Evolutionary conservation across 139 green algal genomes (phyloP), one percentile per base, ranked within the genome.

Genomic region (Tetraselmis chui): DNA sequence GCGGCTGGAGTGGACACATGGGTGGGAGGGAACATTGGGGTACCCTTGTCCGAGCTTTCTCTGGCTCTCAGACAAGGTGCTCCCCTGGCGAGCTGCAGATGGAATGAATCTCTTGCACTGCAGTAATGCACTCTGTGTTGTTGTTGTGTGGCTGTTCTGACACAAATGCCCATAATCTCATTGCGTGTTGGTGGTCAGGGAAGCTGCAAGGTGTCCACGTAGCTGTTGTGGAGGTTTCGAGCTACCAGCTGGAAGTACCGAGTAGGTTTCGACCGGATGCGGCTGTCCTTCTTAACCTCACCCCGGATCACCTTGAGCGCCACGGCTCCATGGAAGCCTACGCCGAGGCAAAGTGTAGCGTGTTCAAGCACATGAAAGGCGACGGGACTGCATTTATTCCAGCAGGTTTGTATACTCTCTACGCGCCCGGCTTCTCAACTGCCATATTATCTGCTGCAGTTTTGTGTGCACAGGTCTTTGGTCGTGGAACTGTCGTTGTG

Each of bases 171-270:
- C n/a, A n/a, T n/a, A 79, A 22, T 81, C 26, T 28, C 24, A 24
- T 80, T 80, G 26, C 18, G 18, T 79, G 85, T 28, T 5, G 45
- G 45, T 67, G 45, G 11, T 18, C 45, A 67, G 45, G 45, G 45
- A 22, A 79, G 29, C 29, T 27, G 22, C 5, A 18, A 5, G 76
- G 5, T 5, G 76, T 22, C 11, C 76, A 67, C 11, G 45, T 67
- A 18, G 86, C 86, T 1, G 84, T 89, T 29, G 84, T 91, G 30
- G 88, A 91, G 79, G 76, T 91, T 1, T 88, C 81, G 31, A 87
- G 80, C 82, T 91, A 91, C 82, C 84, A 89, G 80, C 83, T 91
- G 78, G 81, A 91, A 59, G 27, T 90, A 0, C 81, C 86, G 1
- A 76, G 30, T 27, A 2, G 22, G n/a, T 30, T 85, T 2, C 31